Evolutionary conservation across 371 early-diverging fungal genomes (phyloP).

Genomic region (Mucor irregularis): DNA sequence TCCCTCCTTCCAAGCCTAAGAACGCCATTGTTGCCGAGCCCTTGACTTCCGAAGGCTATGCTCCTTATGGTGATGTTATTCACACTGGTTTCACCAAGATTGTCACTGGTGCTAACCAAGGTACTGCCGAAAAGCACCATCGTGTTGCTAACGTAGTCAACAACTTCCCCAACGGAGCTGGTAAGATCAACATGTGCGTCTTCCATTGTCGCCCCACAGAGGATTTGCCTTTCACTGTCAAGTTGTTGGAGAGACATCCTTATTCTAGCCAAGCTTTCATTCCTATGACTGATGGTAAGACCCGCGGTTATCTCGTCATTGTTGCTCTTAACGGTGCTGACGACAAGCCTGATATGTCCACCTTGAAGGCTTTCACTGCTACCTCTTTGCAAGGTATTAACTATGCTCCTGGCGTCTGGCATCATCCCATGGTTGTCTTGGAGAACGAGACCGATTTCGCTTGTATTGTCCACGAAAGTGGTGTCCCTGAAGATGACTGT

Average conservation of each 20-base stretch:
- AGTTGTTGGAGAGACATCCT: conserved; percentile 83
- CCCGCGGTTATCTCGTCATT: conserved; percentile 72
- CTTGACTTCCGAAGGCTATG: conserved; percentile 66
- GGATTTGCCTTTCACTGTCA: conserved; percentile 58
- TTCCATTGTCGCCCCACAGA: conserved; percentile 63
- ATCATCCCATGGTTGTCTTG: conserved; percentile 86
- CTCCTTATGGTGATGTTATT: conserved; percentile 77
- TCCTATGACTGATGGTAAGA: conserved; percentile 68
- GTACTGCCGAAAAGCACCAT: conserved; percentile 73
- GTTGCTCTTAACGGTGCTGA: conserved; percentile 73
- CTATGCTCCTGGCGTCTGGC: conserved; percentile 84
- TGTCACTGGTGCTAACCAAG: conserved; percentile 70
- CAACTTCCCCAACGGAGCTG: conserved; percentile 36
- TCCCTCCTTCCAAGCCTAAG: conserved; percentile 12
- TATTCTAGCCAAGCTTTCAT: conserved; percentile 88
- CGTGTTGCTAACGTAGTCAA: conserved; percentile 63
- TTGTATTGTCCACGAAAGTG: conserved; percentile 72
- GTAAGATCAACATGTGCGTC: conserved; percentile 69
- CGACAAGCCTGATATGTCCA: conserved; percentile 69
- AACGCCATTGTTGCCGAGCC: conserved; percentile 49
- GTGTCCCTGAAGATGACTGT: conserved; percentile 69
- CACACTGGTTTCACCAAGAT: conserved; percentile 42
- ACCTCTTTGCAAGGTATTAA: conserved; percentile 77
- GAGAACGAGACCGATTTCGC: conserved; percentile 62
- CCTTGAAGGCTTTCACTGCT: conserved; percentile 78